A percentile compares a stretch with the other conserved stretches of the same genome.
Evolutionary conservation across 768 basidiomycete species (phyloP).

Genomic region (Hericium erinaceus): DNA sequence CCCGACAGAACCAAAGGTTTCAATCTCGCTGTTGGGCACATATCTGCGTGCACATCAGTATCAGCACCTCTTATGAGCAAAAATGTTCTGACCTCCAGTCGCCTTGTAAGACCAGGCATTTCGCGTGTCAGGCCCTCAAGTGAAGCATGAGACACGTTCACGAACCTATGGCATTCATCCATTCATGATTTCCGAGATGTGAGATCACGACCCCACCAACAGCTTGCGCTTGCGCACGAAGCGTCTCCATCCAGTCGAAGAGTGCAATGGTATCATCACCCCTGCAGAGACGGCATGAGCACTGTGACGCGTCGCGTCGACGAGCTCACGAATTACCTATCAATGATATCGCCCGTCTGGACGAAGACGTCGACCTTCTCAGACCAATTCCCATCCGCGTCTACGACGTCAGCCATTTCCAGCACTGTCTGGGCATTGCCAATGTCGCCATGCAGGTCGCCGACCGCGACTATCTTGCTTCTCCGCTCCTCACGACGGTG

Average conservation of each 20-base stretch:
- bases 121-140: not conserved
- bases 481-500: not conserved
- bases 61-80: not conserved
- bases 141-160: not conserved
- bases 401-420: slow-evolving; percentile 68
- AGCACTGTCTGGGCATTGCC: slow-evolving; percentile 73
- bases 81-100: slow-evolving; percentile 65
- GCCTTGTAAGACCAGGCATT: slow-evolving; percentile 30
- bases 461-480: slow-evolving; percentile 71
- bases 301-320: not conserved
- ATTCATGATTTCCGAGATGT: slow-evolving; percentile 91
- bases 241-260: slow-evolving; percentile 74
- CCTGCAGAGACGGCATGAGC: slow-evolving; percentile 28
- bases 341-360: slow-evolving; percentile 94
- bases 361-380: slow-evolving; percentile 80
- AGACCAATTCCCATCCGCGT: slow-evolving; percentile 68
- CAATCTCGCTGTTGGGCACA: slow-evolving; percentile 72
- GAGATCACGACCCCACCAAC: slow-evolving; percentile 67
- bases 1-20: slow-evolving; percentile 67
- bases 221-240: slow-evolving; percentile 64
- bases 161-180: slow-evolving; percentile 83
- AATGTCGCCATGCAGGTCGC: slow-evolving; percentile 88
- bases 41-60: slow-evolving; percentile 42
- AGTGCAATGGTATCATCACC: slow-evolving; percentile 86
- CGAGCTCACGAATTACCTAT: slow-evolving; percentile 44